Evolutionary conservation across 2,329 filamentous ascomycete species (phyloP).

Genomic region (Aspergillus glaucus): DNA sequence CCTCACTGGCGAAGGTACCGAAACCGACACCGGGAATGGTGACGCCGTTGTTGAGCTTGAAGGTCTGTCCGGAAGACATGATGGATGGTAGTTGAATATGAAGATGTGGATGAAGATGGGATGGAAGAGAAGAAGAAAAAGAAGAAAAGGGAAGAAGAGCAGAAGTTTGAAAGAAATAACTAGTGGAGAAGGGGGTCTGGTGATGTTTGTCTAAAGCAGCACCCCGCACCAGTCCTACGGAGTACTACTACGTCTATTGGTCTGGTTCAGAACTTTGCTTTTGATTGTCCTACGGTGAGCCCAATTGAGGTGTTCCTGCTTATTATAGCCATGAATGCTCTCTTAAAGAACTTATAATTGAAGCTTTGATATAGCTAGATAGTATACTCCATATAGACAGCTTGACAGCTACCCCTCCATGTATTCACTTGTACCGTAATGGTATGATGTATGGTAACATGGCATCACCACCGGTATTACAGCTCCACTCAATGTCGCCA

Average conservation of each 20-base stretch:
- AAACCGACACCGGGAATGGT: conserved; percentile 59
- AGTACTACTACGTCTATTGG: conserved; percentile 12
- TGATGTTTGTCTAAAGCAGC: neutral
- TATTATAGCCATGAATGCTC: too few species aligned
- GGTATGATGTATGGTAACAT: neutral
- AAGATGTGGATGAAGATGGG: conserved; percentile 3
- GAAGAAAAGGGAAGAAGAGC: conserved; percentile 2
- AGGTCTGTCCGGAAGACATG: conserved; percentile 52
- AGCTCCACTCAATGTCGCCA: conserved; percentile 2
- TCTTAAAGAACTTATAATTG: too few species aligned
- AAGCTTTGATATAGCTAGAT: too few species aligned
- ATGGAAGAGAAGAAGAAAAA: conserved; percentile 4
- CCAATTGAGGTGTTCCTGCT: too few species aligned
- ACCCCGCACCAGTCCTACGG: neutral
- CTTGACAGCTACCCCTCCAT: neutral
- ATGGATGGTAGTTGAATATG: conserved; percentile 10
- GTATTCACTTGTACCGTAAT: neutral
- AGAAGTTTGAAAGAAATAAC: conserved; percentile 2
- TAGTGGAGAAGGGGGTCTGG: conserved; percentile 5
- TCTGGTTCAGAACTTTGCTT: too few species aligned
- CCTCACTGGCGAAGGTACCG: conserved; percentile 63
- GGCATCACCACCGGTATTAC: neutral
- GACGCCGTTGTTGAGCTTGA: conserved; percentile 53
- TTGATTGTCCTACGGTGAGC: too few species aligned
- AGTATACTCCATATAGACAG: too few species aligned